Base-by-base conservation (phyloP, 2,329 filamentous ascomycete species). In the Fusarium praegraminearum region DNA sequence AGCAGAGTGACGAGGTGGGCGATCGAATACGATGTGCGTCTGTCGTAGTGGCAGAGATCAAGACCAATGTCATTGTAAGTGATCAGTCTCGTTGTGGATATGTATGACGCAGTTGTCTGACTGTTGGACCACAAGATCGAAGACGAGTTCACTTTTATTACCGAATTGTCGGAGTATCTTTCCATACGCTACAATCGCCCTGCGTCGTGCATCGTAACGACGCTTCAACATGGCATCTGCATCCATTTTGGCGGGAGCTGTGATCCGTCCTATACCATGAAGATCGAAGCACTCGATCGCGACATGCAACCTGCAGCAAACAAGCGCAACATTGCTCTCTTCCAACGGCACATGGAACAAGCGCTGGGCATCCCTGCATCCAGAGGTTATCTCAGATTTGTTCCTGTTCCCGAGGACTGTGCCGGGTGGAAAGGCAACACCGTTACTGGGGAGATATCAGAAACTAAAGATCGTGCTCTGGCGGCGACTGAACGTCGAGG, bases 251-350 rank as follows among this genome's bases (percentile, higher is more conserved):
- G 88, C 3, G 91, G 90, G 36, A 90, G 89, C 7, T 91, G 93
- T 68, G 91, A 94, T 52, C 91, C 93, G 5, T 92, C 93, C 22
- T 98, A 97, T 76, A 86, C 90, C 63, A 83, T 97, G 75, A 91
- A 88, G 35, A 87, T 97, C 62, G 90, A 87, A 36, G 90, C 93
- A 1, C 83, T 96, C 12, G 85, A 91, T 2, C 84, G 84, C 13
- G 86, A 93, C 69, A 82, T 96, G 3, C 89, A 90, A 65, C 88
- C 92, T 0, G 86, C 89, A 5, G 93, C 89, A 54, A 97, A 97
- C 81, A 91, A 92, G 77, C 89, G 93, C 67, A 96, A 95, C 78
- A 89, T 93, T 1, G 85, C 86, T n/a, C 80, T 97, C 20, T 86
- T 97, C 5, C 92, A 96, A 76, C 84, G 83, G n/a, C 90, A 92